Conservation (phyloP, 2,329 filamentous ascomycete species). For the Metarhizium guizhouense region DNA sequence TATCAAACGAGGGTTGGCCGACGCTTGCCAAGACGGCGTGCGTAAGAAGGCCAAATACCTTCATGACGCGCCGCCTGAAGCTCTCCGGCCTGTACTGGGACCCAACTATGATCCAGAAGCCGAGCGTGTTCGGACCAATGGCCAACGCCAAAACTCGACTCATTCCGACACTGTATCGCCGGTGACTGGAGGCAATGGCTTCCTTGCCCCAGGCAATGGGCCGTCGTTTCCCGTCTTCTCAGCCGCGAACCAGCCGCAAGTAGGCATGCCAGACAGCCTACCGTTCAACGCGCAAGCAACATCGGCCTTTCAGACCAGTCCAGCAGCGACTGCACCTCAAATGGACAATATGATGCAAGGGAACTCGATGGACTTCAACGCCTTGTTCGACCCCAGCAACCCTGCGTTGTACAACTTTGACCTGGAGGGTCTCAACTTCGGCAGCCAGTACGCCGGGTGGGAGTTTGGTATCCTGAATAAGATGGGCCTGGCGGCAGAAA, state of each 20-base stretch:
- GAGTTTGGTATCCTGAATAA: slow-evolving; percentile 96
- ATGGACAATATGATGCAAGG: slow-evolving; percentile 40
- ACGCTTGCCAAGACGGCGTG: slow-evolving; percentile 89
- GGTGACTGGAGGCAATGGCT: slow-evolving; percentile 32
- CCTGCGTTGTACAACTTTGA: slow-evolving; percentile 94
- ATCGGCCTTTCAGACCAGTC: slow-evolving; percentile 53
- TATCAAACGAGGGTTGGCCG: slow-evolving; percentile 85
- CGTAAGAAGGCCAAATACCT: slow-evolving; percentile 99
- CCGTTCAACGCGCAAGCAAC: slow-evolving; percentile 59
- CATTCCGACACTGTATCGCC: slow-evolving; percentile 33
- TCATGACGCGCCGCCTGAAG: slow-evolving; percentile 87
- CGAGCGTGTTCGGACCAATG: slow-evolving; percentile 35
- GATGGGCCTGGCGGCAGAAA: slow-evolving; percentile 73
- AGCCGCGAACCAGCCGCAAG: slow-evolving; percentile 31
- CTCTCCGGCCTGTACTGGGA: slow-evolving; percentile 75
- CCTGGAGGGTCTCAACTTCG: slow-evolving; percentile 78
- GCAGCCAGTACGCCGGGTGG: slow-evolving; percentile 89
- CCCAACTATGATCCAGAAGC: slow-evolving; percentile 56
- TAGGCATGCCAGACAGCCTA: slow-evolving; percentile 39
- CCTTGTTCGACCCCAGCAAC: slow-evolving; percentile 83
- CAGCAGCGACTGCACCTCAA: slow-evolving; percentile 39
- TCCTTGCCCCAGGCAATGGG: slow-evolving; percentile 38
- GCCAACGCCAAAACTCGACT: slow-evolving; percentile 38
- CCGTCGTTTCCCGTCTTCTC: slow-evolving; percentile 44
- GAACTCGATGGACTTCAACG: slow-evolving; percentile 43